Evolutionary conservation across 202 grass and related monocot species (phyloP).

Genomic region (Alloteropsis angusta): DNA sequence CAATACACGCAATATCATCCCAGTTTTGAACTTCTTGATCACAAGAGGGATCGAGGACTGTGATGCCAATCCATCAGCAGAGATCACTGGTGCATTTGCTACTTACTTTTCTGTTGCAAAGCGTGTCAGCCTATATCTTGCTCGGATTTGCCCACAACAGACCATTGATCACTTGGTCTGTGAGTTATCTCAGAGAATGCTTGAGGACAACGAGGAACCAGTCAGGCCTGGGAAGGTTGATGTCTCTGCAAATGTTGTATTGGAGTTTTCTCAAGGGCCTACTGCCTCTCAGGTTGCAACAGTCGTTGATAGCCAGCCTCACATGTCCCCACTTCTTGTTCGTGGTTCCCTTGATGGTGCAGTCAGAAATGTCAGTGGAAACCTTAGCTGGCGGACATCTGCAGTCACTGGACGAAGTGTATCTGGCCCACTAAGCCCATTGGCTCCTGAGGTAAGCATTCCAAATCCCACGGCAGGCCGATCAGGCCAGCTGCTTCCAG

Average conservation of each 20-base stretch:
- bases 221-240: constrained; percentile 63
- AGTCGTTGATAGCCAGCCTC: constrained; percentile 73
- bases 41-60: constrained; percentile 96
- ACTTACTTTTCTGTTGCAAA: constrained; percentile 95
- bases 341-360: constrained; percentile 89
- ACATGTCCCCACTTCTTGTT: constrained; percentile 98
- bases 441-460: constrained; percentile 73
- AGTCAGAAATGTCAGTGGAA: constrained; percentile 78
- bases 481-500: constrained; percentile 83
- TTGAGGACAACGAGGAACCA: constrained; percentile 75
- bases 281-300: constrained; percentile 50
- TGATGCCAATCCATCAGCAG: constrained; percentile 90
- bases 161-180: constrained; percentile 95
- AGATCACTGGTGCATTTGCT: constrained; percentile 92
- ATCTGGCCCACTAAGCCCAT: constrained; percentile 92
- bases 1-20: constrained; percentile 93
- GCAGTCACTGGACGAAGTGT: constrained; percentile 77
- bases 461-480: constrained; percentile 67
- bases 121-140: constrained; percentile 96
- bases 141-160: constrained; percentile 90
- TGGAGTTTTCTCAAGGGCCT: constrained; percentile 95
- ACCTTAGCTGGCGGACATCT: constrained; percentile 94
- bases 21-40: constrained; percentile 93
- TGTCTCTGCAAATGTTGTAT: constrained; percentile 61
- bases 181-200: constrained; percentile 93